Conservation (phyloP, 2,329 filamentous ascomycete species). For the Hymenoscyphus scutula region DNA sequence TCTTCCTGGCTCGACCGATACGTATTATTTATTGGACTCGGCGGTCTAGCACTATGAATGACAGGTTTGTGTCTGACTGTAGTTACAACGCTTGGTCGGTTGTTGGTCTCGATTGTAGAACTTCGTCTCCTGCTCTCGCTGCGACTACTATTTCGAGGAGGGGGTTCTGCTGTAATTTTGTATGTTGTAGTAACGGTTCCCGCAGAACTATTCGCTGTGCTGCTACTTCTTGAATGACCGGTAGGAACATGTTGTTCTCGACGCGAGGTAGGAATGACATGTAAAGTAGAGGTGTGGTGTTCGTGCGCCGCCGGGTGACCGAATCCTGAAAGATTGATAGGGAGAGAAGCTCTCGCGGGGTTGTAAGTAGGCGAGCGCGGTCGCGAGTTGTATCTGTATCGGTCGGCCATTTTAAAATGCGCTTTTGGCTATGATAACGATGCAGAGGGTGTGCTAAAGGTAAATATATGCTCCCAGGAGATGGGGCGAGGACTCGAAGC, state of each 20-base stretch:
- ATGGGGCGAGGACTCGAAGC: constrained; percentile 16
- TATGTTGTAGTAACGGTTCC: constrained; percentile 53
- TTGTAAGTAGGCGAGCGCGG: constrained; percentile 47
- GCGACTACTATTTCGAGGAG: constrained; percentile 47
- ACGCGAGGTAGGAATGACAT: constrained; percentile 46
- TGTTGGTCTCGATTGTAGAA: constrained; percentile 49
- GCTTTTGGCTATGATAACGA: not conserved
- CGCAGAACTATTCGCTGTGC: constrained; percentile 30
- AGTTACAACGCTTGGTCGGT: constrained; percentile 53
- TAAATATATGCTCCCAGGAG: constrained; percentile 1
- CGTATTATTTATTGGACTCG: constrained; percentile 53
- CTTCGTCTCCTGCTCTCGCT: constrained; percentile 45
- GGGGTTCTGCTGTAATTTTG: constrained; percentile 52
- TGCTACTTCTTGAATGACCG: constrained; percentile 36
- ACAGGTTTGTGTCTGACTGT: constrained; percentile 43
- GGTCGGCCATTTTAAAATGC: constrained; percentile 45
- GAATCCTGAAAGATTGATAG: constrained; percentile 41
- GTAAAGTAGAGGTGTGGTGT: constrained; percentile 41
- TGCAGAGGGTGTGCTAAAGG: not conserved
- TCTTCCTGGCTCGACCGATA: constrained; percentile 53
- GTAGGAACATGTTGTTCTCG: constrained; percentile 38
- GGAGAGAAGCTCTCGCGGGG: constrained; percentile 54
- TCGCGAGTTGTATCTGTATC: constrained; percentile 45
- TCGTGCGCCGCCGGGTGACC: constrained; percentile 7
- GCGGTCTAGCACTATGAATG: constrained; percentile 35